phyloP scores from a whole-genome alignment of 192 early-diverging fungal species.

The Dispira simplex region DNA sequence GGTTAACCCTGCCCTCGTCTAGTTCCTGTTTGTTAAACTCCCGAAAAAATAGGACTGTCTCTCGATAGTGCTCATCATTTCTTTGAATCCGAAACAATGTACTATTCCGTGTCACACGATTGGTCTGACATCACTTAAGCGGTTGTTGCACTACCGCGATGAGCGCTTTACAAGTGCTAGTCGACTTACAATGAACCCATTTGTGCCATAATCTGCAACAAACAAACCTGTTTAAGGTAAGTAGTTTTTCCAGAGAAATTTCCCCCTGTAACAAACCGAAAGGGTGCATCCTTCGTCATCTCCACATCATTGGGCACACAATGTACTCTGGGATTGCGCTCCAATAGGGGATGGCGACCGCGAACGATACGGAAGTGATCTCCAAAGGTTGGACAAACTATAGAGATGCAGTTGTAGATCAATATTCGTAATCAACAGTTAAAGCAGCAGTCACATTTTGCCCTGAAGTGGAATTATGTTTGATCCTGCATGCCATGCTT shows the following conservation, averaged over 20 bases:
- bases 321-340: background rate
- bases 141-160: background rate
- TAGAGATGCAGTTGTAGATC: background rate
- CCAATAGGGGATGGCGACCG: background rate
- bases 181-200: background rate
- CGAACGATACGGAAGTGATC: background rate
- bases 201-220: background rate
- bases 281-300: background rate
- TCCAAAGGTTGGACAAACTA: background rate
- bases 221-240: slow-evolving; percentile 1
- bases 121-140: background rate
- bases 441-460: background rate
- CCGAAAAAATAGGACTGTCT: background rate
- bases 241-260: background rate
- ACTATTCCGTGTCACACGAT: background rate
- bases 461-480: background rate
- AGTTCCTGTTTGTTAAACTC: background rate
- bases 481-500: no score
- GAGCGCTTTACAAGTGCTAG: no score
- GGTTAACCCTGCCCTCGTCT: no score
- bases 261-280: background rate
- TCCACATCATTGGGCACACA: background rate
- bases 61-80: background rate
- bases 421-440: background rate
- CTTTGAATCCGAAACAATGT: background rate